Conservation (phyloP, 116 monocot genomes). For the Iris pallida region DNA sequence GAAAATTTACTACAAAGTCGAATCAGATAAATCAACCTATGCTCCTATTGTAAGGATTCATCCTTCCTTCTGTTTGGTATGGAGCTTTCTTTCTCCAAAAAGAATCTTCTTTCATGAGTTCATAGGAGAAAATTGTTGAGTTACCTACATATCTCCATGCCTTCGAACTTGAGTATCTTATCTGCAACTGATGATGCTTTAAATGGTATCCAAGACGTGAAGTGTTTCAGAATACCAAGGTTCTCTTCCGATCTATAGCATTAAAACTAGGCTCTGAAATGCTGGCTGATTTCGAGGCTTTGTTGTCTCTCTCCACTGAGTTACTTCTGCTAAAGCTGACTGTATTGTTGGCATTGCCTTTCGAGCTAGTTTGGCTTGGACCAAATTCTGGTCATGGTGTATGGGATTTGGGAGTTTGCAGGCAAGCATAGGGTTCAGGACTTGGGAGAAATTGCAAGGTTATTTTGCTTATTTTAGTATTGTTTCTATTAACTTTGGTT, state of each 20-base stretch:
- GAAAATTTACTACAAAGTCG: not conserved
- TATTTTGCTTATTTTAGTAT: no score
- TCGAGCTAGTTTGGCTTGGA: slow-evolving; percentile 3
- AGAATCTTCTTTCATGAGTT: no score
- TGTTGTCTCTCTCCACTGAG: not conserved
- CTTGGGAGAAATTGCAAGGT: no score
- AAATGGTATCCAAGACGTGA: not conserved
- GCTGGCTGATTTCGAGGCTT: not conserved
- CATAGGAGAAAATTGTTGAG: no score
- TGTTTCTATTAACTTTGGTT: no score
- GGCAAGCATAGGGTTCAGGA: no score
- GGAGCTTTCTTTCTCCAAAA: not conserved
- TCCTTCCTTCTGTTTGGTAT: not conserved
- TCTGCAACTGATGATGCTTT: not conserved
- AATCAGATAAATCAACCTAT: not conserved
- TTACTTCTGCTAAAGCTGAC: not conserved
- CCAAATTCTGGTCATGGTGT: not conserved
- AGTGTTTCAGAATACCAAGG: not conserved
- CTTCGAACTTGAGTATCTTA: no score
- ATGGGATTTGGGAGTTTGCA: no score
- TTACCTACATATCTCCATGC: no score
- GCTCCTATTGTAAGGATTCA: not conserved
- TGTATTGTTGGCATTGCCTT: slow-evolving; percentile 1
- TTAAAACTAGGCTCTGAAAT: not conserved
- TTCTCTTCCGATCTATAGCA: not conserved